These are phyloP conservation scores for Camellia japonica DNA, from an alignment of 148 eudicot species.

Conservation along the genomic window DNA sequence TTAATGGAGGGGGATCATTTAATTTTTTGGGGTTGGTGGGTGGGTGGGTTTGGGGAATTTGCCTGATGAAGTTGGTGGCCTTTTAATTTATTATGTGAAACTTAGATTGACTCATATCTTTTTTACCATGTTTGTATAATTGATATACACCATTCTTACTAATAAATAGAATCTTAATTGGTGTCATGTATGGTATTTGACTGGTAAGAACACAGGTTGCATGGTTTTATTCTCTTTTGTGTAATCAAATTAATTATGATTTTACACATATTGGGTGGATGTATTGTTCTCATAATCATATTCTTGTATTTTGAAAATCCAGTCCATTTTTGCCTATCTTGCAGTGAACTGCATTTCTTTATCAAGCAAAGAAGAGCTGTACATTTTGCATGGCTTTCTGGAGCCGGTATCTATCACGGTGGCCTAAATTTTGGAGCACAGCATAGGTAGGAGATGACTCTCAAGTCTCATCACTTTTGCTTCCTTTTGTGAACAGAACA, in stretches of 20 bases:
- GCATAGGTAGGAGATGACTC: conserved; percentile 53
- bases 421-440: conserved; percentile 94
- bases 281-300: background rate
- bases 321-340: conserved; percentile 28
- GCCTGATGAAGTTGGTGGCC: background rate
- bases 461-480: background rate
- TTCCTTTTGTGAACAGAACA: no score
- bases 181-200: background rate
- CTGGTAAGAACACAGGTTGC: background rate
- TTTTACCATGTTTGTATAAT: background rate
- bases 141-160: background rate
- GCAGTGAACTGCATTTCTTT: conserved; percentile 94
- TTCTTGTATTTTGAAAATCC: conserved; percentile 11
- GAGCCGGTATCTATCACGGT: conserved; percentile 91
- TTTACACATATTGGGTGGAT: background rate
- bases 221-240: background rate
- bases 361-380: conserved; percentile 90
- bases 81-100: background rate
- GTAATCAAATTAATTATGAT: background rate
- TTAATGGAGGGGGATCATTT: background rate
- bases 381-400: conserved; percentile 99
- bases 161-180: background rate
- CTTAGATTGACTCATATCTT: background rate
- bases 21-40: background rate
- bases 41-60: background rate